Conservation (phyloP, 2,329 filamentous ascomycete species). For the Hortaea werneckii region DNA sequence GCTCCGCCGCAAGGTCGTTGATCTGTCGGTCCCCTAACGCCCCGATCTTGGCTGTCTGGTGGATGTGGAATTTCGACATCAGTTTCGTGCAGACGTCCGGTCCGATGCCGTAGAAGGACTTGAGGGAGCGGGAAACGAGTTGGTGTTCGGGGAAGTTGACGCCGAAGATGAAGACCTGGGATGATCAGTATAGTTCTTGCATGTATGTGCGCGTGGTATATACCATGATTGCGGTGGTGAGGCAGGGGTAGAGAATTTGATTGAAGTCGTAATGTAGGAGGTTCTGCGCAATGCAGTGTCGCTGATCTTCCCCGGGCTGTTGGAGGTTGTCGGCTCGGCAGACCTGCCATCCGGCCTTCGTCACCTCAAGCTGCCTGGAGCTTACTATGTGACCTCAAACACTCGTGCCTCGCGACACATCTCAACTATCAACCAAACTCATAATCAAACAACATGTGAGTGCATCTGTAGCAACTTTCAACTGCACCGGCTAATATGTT, state of each 20-base stretch:
- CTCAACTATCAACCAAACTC: background rate
- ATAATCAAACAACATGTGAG: background rate
- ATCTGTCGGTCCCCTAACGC: slow-evolving; percentile 65
- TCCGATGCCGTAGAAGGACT: slow-evolving; percentile 80
- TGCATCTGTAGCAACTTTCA: background rate
- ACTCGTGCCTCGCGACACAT: no score
- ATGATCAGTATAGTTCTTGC: background rate
- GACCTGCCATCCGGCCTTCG: background rate
- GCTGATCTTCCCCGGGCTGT: background rate
- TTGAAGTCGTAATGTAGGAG: background rate
- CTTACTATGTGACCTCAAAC: no score
- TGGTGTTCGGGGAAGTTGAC: slow-evolving; percentile 75
- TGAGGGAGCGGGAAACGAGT: slow-evolving; percentile 61
- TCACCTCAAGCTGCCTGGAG: slow-evolving; percentile 1
- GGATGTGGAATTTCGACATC: slow-evolving; percentile 81
- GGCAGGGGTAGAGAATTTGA: background rate
- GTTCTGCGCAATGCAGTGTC: background rate
- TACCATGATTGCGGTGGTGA: background rate
- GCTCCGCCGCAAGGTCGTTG: slow-evolving; percentile 70
- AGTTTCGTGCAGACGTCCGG: slow-evolving; percentile 59
- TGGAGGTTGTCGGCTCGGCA: background rate
- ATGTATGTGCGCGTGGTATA: background rate
- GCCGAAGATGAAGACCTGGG: slow-evolving; percentile 59
- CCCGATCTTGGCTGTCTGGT: slow-evolving; percentile 70
- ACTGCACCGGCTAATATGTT: background rate